Conservation (phyloP, 768 basidiomycete species). For the Botryobasidium botryosum region DNA sequence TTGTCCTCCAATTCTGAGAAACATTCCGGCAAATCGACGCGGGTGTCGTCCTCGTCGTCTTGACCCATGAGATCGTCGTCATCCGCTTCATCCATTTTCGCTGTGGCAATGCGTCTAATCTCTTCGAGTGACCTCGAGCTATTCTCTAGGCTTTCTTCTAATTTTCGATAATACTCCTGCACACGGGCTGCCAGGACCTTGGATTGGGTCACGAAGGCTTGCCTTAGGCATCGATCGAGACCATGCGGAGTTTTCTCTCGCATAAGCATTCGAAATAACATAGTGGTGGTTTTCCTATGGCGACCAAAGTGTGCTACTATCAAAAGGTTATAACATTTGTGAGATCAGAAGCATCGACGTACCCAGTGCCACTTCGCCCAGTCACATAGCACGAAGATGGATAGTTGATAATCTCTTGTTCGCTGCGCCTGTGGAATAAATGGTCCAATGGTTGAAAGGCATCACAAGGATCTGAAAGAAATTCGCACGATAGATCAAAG, state of each 20-base stretch:
- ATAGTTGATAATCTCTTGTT: slow-evolving; percentile 48
- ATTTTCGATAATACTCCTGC: slow-evolving; percentile 40
- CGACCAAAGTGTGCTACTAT: background rate
- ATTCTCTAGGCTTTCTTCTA: slow-evolving; percentile 30
- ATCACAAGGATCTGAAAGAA: too few relatives aligned
- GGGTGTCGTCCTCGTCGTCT: slow-evolving; percentile 29
- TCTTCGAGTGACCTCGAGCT: background rate
- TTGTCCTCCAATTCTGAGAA: slow-evolving; percentile 40
- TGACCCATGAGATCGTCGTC: slow-evolving; percentile 21
- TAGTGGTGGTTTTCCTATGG: slow-evolving; percentile 11
- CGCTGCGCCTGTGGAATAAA: slow-evolving; percentile 17
- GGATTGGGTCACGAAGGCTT: slow-evolving; percentile 11
- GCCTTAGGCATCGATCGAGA: background rate
- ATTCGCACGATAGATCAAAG: too few relatives aligned
- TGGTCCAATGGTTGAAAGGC: background rate
- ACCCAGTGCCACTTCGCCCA: slow-evolving; percentile 64
- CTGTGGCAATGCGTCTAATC: background rate
- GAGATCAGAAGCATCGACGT: slow-evolving; percentile 8
- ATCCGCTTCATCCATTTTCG: slow-evolving; percentile 7
- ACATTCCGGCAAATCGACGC: slow-evolving; percentile 29
- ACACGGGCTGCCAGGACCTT: slow-evolving; percentile 46
- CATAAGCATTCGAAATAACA: slow-evolving; percentile 9
- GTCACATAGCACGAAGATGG: slow-evolving; percentile 44
- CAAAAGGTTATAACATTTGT: background rate
- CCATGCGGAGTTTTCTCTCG: background rate